These are phyloP conservation scores for Cercophora sp. DNA, from an alignment of 495 filamentous ascomycete genomes.

Conservation along the genomic window DNA sequence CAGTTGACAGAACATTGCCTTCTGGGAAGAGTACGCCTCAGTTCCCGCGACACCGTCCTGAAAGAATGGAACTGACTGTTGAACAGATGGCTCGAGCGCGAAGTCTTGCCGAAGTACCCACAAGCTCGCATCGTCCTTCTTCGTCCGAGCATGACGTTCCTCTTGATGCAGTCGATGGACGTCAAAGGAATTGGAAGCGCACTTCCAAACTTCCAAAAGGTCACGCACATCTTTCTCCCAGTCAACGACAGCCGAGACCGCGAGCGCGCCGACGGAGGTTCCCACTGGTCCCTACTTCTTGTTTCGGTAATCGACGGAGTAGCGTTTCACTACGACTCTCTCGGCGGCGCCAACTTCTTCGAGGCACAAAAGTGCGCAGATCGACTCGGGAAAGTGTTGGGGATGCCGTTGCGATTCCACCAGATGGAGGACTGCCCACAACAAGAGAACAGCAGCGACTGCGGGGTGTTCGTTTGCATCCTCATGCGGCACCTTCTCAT, in stretches of 20 bases:
- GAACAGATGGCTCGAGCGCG: conserved; percentile 79
- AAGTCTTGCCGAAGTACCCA: conserved; percentile 70
- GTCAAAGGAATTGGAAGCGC: conserved; percentile 67
- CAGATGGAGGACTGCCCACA: conserved; percentile 81
- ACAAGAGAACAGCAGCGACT: conserved; percentile 89
- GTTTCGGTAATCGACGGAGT: conserved; percentile 85
- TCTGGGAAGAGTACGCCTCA: conserved; percentile 97
- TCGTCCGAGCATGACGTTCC: conserved; percentile 88
- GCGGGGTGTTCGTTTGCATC: conserved; percentile 93
- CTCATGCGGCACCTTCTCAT: conserved; percentile 86
- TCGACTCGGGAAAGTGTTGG: conserved; percentile 69
- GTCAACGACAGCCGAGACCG: conserved; percentile 85
- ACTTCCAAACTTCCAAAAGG: conserved; percentile 72
- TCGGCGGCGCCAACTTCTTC: conserved; percentile 69
- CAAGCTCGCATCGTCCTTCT: conserved; percentile 85
- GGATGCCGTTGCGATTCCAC: conserved; percentile 60
- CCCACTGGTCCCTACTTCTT: conserved; percentile 91
- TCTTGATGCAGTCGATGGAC: conserved; percentile 80
- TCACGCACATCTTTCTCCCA: conserved; percentile 94
- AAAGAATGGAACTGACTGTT: too few relatives aligned
- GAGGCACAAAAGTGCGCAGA: conserved; percentile 62
- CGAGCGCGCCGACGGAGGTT: conserved; percentile 75
- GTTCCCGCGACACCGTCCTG: too few relatives aligned
- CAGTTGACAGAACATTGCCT: conserved; percentile 70
- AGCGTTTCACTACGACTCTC: conserved; percentile 93